Evolutionary conservation across 805 yeast species (phyloP).

Genomic region (Henningerozyma blattae): DNA sequence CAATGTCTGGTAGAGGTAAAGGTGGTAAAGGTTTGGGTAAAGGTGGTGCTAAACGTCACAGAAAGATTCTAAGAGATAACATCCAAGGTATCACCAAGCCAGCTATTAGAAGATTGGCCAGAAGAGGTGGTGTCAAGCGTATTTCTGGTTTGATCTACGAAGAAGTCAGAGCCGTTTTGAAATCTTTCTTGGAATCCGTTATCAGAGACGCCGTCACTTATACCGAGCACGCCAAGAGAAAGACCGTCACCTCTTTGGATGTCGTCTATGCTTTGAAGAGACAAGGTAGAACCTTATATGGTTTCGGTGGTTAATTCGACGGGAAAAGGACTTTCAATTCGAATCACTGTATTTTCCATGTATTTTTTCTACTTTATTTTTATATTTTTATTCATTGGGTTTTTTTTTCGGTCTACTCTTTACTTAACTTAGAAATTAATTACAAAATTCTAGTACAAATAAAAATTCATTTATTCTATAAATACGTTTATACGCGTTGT

Average conservation of each 20-base stretch:
- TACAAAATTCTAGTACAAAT: too few species aligned
- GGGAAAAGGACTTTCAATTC: too few species aligned
- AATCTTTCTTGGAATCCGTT: conserved; percentile 90
- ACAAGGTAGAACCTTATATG: conserved; percentile 98
- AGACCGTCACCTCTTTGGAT: conserved; percentile 96
- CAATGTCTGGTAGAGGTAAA: conserved; percentile 98
- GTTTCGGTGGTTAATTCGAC: conserved; percentile 92
- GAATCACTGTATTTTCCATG: neutral
- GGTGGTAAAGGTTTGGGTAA: conserved; percentile 99
- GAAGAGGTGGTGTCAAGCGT: conserved; percentile 99
- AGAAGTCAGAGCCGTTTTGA: conserved; percentile 93
- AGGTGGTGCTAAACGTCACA: conserved; percentile 99
- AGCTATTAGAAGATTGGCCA: conserved; percentile 98
- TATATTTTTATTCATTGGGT: neutral
- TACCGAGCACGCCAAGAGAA: conserved; percentile 99
- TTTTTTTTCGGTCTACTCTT: too few species aligned
- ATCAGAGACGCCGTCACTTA: conserved; percentile 98
- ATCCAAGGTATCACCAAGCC: conserved; percentile 99
- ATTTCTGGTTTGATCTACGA: conserved; percentile 96
- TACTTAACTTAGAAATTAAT: too few species aligned
- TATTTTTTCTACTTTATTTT: too few species aligned
- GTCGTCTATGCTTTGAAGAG: conserved; percentile 99
- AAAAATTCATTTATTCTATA: too few species aligned
- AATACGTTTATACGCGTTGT: neutral
- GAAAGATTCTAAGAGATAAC: conserved; percentile 98